Evolutionary conservation across 805 yeast species (phyloP).

Genomic region (Sungouiozyma ichnusensis): DNA sequence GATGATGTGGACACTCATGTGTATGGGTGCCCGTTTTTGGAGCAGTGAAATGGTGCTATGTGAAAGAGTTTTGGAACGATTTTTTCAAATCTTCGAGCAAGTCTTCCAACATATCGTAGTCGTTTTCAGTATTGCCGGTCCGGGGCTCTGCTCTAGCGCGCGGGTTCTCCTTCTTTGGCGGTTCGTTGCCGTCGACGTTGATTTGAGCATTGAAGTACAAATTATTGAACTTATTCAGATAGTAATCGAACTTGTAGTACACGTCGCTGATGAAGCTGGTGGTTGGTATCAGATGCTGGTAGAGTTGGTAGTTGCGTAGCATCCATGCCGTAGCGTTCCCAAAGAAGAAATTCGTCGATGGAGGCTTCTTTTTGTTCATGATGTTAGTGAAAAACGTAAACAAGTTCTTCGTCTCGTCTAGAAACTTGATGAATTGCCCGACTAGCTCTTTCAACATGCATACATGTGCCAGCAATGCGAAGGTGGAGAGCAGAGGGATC

Average conservation of each 20-base stretch:
- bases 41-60: no score
- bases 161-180: not conserved
- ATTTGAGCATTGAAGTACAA: not conserved
- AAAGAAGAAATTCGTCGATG: constrained; percentile 9
- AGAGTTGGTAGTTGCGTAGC: not conserved
- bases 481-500: not conserved
- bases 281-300: not conserved
- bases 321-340: constrained; percentile 1
- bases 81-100: not conserved
- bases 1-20: no score
- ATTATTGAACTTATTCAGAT: not conserved
- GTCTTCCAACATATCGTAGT: not conserved
- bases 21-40: no score
- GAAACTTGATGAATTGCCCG: constrained; percentile 10
- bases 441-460: constrained; percentile 10
- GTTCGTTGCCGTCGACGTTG: not conserved
- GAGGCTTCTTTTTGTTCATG: constrained; percentile 4
- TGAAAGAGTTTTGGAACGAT: not conserved
- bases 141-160: not conserved
- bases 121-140: not conserved
- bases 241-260: not conserved
- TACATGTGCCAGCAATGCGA: not conserved
- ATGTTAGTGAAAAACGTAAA: constrained; percentile 5
- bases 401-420: constrained; percentile 12
- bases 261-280: not conserved